Evolutionary conservation across 2,329 filamentous ascomycete species (phyloP).

Genomic region (Calonectria hawksworthii): DNA sequence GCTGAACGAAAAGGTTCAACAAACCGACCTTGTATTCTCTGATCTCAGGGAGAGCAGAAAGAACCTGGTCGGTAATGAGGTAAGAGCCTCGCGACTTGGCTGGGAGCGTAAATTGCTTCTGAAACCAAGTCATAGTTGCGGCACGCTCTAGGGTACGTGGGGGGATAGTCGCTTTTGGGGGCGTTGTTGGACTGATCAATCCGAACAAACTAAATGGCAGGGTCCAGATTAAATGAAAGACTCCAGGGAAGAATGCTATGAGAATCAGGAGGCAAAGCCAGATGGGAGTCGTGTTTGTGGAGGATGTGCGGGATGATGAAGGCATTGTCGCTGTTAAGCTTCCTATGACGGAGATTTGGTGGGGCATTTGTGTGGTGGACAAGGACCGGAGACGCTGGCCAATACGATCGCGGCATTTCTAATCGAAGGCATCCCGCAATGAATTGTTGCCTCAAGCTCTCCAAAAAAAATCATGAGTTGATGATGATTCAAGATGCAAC

Average conservation of each 20-base stretch:
- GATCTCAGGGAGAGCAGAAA: constrained; percentile 82
- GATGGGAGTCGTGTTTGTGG: constrained; percentile 56
- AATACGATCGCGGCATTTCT: constrained; percentile 39
- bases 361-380: constrained; percentile 36
- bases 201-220: constrained; percentile 60
- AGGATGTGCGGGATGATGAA: constrained; percentile 54
- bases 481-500: neutral
- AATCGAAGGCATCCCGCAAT: constrained; percentile 16
- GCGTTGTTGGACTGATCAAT: constrained; percentile 49
- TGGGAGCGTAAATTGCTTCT: constrained; percentile 88
- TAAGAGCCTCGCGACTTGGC: constrained; percentile 85
- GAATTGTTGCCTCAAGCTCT: neutral
- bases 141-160: constrained; percentile 38
- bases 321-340: constrained; percentile 52
- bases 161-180: constrained; percentile 44
- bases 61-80: constrained; percentile 85
- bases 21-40: constrained; percentile 86
- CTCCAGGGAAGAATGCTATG: constrained; percentile 64
- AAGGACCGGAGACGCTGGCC: constrained; percentile 14
- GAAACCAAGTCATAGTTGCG: constrained; percentile 79
- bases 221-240: constrained; percentile 67
- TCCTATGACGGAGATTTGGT: constrained; percentile 45
- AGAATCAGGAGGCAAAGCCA: constrained; percentile 64
- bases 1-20: constrained; percentile 92
- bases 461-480: neutral